These are phyloP conservation scores for Betula pendula DNA, from an alignment of 306 rosid genomes.

Conservation along the genomic window DNA sequence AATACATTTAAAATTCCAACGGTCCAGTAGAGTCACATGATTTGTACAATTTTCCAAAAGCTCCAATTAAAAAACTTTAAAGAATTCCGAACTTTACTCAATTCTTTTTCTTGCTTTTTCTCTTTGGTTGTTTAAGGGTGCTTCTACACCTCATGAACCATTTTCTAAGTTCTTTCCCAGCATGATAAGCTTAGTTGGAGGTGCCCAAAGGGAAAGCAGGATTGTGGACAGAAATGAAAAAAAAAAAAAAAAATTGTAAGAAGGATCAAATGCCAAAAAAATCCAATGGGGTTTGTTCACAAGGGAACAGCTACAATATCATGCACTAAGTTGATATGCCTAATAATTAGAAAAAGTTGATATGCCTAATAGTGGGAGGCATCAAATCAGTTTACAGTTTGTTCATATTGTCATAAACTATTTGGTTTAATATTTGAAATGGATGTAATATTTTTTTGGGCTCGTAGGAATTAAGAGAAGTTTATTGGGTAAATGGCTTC, in stretches of 20 bases:
- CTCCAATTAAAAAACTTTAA: not conserved
- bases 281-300: not conserved
- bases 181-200: not conserved
- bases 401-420: too few species aligned
- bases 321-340: too few species aligned
- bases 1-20: constrained; percentile 3
- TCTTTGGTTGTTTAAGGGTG: not conserved
- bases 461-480: too few species aligned
- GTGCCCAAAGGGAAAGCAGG: not conserved
- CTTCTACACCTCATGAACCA: constrained; percentile 8
- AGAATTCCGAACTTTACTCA: constrained; percentile 27
- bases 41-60: not conserved
- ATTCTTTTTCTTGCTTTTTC: not conserved
- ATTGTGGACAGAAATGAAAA: not conserved
- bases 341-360: too few species aligned
- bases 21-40: not conserved
- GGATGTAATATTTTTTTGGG: too few species aligned
- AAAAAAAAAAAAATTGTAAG: too few species aligned
- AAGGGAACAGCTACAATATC: too few species aligned
- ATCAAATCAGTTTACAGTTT: too few species aligned
- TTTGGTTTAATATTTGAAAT: too few species aligned
- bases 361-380: too few species aligned
- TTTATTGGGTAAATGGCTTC: too few species aligned
- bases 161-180: not conserved
- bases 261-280: not conserved